phyloP scores from a whole-genome alignment of 2,329 filamentous ascomycete species.

The Hypocreales sp. region DNA sequence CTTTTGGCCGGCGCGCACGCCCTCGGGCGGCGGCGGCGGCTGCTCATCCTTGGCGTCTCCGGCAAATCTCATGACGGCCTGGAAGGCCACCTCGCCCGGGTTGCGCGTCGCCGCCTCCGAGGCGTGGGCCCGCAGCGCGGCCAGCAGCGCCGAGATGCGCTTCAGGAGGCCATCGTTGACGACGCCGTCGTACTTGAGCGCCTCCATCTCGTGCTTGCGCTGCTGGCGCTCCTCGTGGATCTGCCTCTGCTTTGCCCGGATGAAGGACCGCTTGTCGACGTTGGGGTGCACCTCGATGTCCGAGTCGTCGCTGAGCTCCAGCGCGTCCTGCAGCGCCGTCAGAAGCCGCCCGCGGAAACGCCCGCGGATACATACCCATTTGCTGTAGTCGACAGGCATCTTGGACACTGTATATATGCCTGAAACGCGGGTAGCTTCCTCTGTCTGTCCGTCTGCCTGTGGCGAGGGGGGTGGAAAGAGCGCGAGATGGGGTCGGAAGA shows the following conservation, averaged over 20 bases:
- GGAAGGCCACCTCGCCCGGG: slow-evolving; percentile 74
- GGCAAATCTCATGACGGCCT: slow-evolving; percentile 71
- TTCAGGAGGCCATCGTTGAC: slow-evolving; percentile 83
- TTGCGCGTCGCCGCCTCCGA: slow-evolving; percentile 47
- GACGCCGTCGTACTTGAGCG: slow-evolving; percentile 78
- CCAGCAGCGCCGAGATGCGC: slow-evolving; percentile 68
- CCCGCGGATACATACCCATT: slow-evolving; percentile 37
- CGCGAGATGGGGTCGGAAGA: too few species aligned
- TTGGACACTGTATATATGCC: too few species aligned
- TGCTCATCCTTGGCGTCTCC: slow-evolving; percentile 58
- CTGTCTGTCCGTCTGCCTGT: too few species aligned
- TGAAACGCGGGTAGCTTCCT: too few species aligned
- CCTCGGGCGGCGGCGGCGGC: slow-evolving; percentile 60
- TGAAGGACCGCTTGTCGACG: slow-evolving; percentile 96
- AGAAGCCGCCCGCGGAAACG: background rate
- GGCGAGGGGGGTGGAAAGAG: too few species aligned
- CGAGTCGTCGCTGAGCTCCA: slow-evolving; percentile 96
- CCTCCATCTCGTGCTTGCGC: slow-evolving; percentile 77
- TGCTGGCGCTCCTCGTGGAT: slow-evolving; percentile 85
- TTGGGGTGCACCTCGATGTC: slow-evolving; percentile 98
- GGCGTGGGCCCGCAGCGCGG: slow-evolving; percentile 58
- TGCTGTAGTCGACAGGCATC: slow-evolving; percentile 47
- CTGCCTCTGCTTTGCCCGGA: slow-evolving; percentile 92
- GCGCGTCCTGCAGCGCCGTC: slow-evolving; percentile 44
- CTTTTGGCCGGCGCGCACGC: slow-evolving; percentile 60